Evolutionary conservation across 2,329 filamentous ascomycete genomes (phyloP).

Genomic region (Amauroascus verrucosus): DNA sequence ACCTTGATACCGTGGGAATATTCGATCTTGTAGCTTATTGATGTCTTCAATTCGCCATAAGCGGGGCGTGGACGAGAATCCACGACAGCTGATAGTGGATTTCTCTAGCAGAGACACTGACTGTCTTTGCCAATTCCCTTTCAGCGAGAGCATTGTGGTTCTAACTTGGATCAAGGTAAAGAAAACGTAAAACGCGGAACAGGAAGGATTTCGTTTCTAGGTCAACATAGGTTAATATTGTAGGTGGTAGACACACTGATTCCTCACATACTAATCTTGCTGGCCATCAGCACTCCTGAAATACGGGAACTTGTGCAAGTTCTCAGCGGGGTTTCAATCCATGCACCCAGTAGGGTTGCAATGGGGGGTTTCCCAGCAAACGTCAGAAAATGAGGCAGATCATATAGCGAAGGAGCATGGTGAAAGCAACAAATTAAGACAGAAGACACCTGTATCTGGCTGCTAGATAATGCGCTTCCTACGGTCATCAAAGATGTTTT

Average conservation of each 20-base stretch:
- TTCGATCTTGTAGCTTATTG: constrained; percentile 38
- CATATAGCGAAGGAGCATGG: neutral
- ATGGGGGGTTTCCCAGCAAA: neutral
- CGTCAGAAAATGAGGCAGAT: neutral
- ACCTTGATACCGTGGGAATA: constrained; percentile 56
- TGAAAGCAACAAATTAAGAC: neutral
- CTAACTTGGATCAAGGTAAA: neutral
- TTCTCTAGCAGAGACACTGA: neutral
- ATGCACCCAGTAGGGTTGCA: neutral
- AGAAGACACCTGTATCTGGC: neutral
- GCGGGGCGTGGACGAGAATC: constrained; percentile 35
- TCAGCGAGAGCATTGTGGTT: neutral
- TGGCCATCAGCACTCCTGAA: neutral
- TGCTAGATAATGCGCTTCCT: neutral
- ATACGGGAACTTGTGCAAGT: neutral
- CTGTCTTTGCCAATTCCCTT: neutral
- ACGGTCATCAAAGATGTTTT: no score
- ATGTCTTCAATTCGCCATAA: constrained; percentile 38
- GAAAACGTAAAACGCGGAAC: neutral
- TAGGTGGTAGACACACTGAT: neutral
- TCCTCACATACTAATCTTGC: neutral
- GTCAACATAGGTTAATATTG: neutral
- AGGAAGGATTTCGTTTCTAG: neutral
- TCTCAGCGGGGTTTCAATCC: neutral
- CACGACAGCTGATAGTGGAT: constrained; percentile 19